Percentiles rank a stretch among this genome's conserved stretches.
These are phyloP conservation scores for Venturia asperata DNA, from an alignment of 2,329 filamentous ascomycete species.

Conservation along the genomic window DNA sequence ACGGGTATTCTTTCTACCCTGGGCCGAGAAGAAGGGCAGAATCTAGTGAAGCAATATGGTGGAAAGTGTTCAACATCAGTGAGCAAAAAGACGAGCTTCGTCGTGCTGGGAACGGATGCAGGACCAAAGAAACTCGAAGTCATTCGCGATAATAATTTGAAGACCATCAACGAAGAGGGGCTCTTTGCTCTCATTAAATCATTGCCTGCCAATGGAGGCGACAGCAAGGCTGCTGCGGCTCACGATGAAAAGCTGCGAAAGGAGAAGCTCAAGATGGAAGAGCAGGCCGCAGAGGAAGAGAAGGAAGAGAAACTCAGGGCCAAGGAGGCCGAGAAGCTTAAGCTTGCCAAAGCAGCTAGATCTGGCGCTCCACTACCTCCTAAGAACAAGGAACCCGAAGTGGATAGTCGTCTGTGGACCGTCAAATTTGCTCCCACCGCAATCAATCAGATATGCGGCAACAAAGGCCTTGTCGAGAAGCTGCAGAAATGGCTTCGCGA, in stretches of 20 bases:
- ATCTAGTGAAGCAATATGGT: constrained; percentile 84
- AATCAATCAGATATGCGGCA: constrained; percentile 85
- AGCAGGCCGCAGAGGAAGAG: constrained; percentile 80
- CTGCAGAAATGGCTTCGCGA: constrained; percentile 79
- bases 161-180: constrained; percentile 90
- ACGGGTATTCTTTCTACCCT: constrained; percentile 79
- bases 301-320: constrained; percentile 56
- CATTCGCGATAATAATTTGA: constrained; percentile 71
- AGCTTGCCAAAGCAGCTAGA: constrained; percentile 45
- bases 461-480: constrained; percentile 83
- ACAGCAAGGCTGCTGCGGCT: constrained; percentile 80
- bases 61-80: constrained; percentile 81
- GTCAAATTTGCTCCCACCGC: constrained; percentile 88
- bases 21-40: constrained; percentile 75
- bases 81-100: constrained; percentile 88
- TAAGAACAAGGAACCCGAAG: constrained; percentile 22
- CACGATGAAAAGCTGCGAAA: constrained; percentile 75
- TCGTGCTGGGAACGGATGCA: constrained; percentile 84
- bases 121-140: constrained; percentile 89
- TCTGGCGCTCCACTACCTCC: constrained; percentile 31
- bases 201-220: constrained; percentile 79
- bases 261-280: constrained; percentile 74
- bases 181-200: constrained; percentile 76
- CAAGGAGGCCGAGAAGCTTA: constrained; percentile 39
- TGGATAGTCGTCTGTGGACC: constrained; percentile 60